A percentile compares a stretch with the other conserved stretches of the same genome.
These are phyloP conservation scores for Fusarium aywerte DNA, from an alignment of 2,329 filamentous ascomycete species.

Conservation along the genomic window DNA sequence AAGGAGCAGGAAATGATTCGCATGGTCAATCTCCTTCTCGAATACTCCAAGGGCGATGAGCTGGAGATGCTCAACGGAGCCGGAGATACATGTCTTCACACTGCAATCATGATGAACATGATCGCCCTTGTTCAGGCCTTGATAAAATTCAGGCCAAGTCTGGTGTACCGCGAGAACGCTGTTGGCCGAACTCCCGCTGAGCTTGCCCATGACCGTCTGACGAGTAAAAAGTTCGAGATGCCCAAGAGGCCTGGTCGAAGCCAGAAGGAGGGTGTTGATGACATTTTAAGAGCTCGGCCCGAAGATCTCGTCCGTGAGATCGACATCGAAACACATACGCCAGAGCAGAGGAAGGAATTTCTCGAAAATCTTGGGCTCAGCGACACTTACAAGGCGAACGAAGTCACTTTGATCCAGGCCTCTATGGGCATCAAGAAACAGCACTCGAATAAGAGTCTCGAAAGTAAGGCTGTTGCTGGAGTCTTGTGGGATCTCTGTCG, in stretches of 20 bases:
- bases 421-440: constrained; percentile 44
- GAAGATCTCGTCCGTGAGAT: constrained; percentile 28
- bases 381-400: constrained; percentile 43
- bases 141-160: constrained; percentile 65
- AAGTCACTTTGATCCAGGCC: constrained; percentile 43
- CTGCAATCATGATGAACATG: constrained; percentile 56
- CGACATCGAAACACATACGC: constrained; percentile 19
- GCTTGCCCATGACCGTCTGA: constrained; percentile 67
- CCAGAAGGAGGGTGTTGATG: background rate
- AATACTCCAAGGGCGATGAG: constrained; percentile 66
- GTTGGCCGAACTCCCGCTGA: constrained; percentile 80
- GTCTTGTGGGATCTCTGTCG: constrained; percentile 52
- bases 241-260: constrained; percentile 24
- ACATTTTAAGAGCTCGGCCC: constrained; percentile 7
- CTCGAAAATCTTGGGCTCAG: constrained; percentile 45
- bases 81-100: constrained; percentile 74
- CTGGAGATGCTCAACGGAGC: constrained; percentile 70
- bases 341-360: constrained; percentile 34
- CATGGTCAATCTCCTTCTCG: constrained; percentile 62
- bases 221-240: constrained; percentile 52
- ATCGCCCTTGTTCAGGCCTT: constrained; percentile 56
- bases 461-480: constrained; percentile 19
- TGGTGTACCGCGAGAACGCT: constrained; percentile 78
- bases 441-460: constrained; percentile 8
- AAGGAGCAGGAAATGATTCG: constrained; percentile 49